Evolutionary conservation across 768 basidiomycete species (phyloP).

Genomic region (Russula sp.): DNA sequence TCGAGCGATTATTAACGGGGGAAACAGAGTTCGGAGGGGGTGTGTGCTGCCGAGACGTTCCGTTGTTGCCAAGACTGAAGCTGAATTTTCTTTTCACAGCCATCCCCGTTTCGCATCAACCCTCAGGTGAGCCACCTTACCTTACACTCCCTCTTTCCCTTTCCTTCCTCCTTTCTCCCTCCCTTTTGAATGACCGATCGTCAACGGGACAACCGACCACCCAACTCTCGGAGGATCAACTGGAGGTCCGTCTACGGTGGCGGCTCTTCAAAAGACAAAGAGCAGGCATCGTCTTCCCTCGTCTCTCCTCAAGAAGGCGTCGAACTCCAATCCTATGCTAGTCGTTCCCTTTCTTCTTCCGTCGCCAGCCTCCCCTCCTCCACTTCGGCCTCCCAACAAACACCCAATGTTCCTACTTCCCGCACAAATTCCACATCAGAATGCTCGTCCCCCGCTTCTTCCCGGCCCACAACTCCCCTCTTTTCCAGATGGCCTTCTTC

Average conservation of each 20-base stretch:
- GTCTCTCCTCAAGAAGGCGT: conserved; percentile 37
- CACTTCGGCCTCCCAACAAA: conserved; percentile 23
- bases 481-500: conserved; percentile 34
- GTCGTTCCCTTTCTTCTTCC: conserved; percentile 30
- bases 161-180: conserved; percentile 4
- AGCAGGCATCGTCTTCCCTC: conserved; percentile 22
- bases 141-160: conserved; percentile 4
- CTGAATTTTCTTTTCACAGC: conserved; percentile 8
- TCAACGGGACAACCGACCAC: conserved; percentile 26
- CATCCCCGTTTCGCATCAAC: conserved; percentile 10
- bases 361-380: conserved; percentile 30
- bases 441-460: conserved; percentile 27
- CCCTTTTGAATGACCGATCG: conserved; percentile 32
- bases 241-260: conserved; percentile 35
- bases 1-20: background rate
- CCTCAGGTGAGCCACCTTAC: conserved; percentile 22
- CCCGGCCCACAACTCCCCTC: conserved; percentile 36
- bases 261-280: conserved; percentile 32
- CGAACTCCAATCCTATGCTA: conserved; percentile 34
- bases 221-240: conserved; percentile 33
- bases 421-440: conserved; percentile 34
- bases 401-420: conserved; percentile 28
- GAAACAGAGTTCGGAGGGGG: conserved; percentile 8
- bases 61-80: conserved; percentile 3
- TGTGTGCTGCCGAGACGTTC: background rate